phyloP scores from a whole-genome alignment of 495 filamentous ascomycete species.

The Alectoria sarmentosa region DNA sequence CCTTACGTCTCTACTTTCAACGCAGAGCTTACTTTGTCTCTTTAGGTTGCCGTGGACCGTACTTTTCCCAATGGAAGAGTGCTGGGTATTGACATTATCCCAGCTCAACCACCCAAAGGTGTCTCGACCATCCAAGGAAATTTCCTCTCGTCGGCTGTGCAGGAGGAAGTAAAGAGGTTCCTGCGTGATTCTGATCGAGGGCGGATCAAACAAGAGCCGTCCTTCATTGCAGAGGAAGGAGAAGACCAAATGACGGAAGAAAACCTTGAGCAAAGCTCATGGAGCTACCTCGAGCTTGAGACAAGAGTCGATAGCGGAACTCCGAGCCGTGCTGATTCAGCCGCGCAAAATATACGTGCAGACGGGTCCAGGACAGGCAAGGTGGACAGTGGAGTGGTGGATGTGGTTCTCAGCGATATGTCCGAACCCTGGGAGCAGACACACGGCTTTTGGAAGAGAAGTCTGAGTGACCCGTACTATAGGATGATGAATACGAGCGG shows the following conservation, averaged over 20 bases:
- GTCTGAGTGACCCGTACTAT: conserved; percentile 81
- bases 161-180: conserved; percentile 65
- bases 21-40: not conserved
- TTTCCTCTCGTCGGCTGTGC: conserved; percentile 65
- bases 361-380: conserved; percentile 15
- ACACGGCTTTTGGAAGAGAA: conserved; percentile 70
- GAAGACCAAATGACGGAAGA: conserved; percentile 27
- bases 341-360: not conserved
- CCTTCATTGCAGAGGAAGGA: conserved; percentile 29
- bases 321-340: not conserved
- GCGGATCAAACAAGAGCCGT: conserved; percentile 31
- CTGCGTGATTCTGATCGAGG: conserved; percentile 59
- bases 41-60: conserved; percentile 70
- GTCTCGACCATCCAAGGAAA: conserved; percentile 92
- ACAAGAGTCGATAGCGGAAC: conserved; percentile 19
- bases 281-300: conserved; percentile 33
- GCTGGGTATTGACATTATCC: conserved; percentile 88
- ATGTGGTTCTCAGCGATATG: conserved; percentile 98
- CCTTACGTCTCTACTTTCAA: conserved; percentile 3
- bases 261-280: conserved; percentile 17
- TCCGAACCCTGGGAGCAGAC: conserved; percentile 87
- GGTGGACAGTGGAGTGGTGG: conserved; percentile 54
- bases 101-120: conserved; percentile 79
- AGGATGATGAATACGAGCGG: conserved; percentile 99
- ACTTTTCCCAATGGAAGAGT: conserved; percentile 72